phyloP scores from a whole-genome alignment of 1,139 yeast species.

The Yamadazyma sp. region DNA sequence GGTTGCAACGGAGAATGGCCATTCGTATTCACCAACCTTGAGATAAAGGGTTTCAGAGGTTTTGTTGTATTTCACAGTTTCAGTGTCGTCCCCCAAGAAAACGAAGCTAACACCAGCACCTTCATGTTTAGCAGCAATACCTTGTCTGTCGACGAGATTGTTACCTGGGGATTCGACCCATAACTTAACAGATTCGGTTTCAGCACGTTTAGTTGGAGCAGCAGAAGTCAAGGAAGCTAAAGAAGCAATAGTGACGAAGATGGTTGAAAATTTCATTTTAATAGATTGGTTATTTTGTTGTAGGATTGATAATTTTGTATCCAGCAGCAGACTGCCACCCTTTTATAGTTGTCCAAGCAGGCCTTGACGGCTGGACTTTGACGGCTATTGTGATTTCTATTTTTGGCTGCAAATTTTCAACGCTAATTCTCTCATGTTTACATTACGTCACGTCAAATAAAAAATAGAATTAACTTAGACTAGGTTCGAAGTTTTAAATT shows the following conservation, averaged over 20 bases:
- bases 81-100: conserved; percentile 28
- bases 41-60: conserved; percentile 1
- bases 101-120: conserved; percentile 58
- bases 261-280: conserved; percentile 21
- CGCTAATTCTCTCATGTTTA: background rate
- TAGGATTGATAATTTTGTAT: background rate
- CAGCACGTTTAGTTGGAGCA: conserved; percentile 13
- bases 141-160: conserved; percentile 24
- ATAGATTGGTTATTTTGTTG: background rate
- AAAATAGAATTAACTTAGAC: background rate
- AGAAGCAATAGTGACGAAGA: conserved; percentile 17
- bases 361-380: too few species aligned
- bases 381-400: background rate
- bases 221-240: conserved; percentile 19
- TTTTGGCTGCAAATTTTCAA: background rate
- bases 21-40: conserved; percentile 3
- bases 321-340: background rate
- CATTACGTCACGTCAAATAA: background rate
- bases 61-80: conserved; percentile 8
- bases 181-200: conserved; percentile 1
- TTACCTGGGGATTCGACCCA: conserved; percentile 9
- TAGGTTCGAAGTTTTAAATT: too few species aligned
- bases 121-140: conserved; percentile 41
- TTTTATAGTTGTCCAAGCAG: conserved; percentile 1
- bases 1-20: conserved; percentile 8